Conservation (phyloP, 495 filamentous ascomycete species). For the Neurospora sp. region DNA sequence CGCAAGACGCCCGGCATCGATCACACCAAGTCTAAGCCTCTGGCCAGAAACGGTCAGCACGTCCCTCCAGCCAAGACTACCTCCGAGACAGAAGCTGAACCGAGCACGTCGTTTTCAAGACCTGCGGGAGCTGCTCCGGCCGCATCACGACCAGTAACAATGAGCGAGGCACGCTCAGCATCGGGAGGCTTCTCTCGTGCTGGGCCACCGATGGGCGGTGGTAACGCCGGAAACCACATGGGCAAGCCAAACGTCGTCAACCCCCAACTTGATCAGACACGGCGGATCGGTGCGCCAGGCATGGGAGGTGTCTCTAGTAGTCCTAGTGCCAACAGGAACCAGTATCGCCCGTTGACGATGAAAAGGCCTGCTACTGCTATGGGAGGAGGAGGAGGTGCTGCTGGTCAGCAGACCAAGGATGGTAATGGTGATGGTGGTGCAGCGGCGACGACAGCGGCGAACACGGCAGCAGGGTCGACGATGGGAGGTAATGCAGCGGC, state of each 20-base stretch:
- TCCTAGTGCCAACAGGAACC: constrained; percentile 46
- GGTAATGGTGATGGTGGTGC: neutral
- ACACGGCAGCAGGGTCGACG: neutral
- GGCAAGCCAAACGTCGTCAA: constrained; percentile 50
- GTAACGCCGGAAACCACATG: neutral
- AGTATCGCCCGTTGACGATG: constrained; percentile 49
- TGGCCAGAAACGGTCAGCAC: constrained; percentile 39
- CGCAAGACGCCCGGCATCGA: constrained; percentile 85
- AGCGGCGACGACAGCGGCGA: neutral
- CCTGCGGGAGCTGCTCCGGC: neutral
- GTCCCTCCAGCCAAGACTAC: constrained; percentile 24
- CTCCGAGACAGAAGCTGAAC: neutral
- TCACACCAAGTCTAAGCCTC: constrained; percentile 58
- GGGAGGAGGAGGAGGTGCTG: neutral
- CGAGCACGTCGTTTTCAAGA: neutral
- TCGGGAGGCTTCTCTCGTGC: constrained; percentile 2
- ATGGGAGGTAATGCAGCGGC: neutral
- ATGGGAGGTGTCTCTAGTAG: constrained; percentile 24
- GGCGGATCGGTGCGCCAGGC: constrained; percentile 64
- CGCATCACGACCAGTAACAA: neutral
- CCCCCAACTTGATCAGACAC: constrained; percentile 54
- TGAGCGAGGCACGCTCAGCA: constrained; percentile 5
- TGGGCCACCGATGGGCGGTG: neutral
- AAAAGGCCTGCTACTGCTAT: constrained; percentile 32
- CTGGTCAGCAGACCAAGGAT: neutral